These are phyloP conservation scores for Pestalotiopsis sp. DNA, from an alignment of 2,329 filamentous ascomycete genomes.

Conservation along the genomic window DNA sequence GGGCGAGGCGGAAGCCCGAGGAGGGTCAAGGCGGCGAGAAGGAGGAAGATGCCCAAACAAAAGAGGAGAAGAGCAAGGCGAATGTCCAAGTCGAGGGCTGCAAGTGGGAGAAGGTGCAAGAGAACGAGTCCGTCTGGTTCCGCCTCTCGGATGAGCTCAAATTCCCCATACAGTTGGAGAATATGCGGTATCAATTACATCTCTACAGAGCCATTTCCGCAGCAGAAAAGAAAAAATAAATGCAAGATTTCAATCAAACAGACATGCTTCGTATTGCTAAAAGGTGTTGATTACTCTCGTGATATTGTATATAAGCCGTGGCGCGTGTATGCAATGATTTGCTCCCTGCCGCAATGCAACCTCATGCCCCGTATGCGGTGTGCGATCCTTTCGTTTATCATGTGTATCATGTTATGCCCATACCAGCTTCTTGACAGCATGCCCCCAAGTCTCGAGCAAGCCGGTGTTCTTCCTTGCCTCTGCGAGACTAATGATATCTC, in stretches of 20 bases:
- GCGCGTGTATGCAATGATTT: not conserved
- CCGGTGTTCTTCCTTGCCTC: conserved; percentile 89
- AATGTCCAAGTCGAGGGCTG: conserved; percentile 24
- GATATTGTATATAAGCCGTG: not conserved
- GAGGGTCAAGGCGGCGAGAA: not conserved
- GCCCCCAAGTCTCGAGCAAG: conserved; percentile 82
- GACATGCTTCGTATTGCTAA: not conserved
- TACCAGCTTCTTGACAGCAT: conserved; percentile 91
- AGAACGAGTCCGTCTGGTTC: conserved; percentile 84
- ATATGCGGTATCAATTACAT: conserved; percentile 95
- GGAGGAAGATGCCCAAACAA: not conserved
- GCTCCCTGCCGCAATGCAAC: not conserved
- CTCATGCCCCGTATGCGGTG: not conserved
- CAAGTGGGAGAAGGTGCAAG: conserved; percentile 74
- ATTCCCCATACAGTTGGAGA: conserved; percentile 86
- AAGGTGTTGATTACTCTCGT: not conserved
- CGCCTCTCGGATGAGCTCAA: conserved; percentile 66
- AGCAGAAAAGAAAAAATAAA: not conserved
- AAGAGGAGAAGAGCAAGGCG: not conserved
- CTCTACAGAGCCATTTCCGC: conserved; percentile 58
- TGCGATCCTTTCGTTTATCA: not conserved
- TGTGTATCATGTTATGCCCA: conserved; percentile 60
- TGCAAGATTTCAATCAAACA: not conserved
- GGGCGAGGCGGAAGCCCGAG: not conserved
- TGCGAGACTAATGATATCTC: conserved; percentile 78